phyloP scores from a whole-genome alignment of 257 asterid genomes.

The Cordia subcordata region DNA sequence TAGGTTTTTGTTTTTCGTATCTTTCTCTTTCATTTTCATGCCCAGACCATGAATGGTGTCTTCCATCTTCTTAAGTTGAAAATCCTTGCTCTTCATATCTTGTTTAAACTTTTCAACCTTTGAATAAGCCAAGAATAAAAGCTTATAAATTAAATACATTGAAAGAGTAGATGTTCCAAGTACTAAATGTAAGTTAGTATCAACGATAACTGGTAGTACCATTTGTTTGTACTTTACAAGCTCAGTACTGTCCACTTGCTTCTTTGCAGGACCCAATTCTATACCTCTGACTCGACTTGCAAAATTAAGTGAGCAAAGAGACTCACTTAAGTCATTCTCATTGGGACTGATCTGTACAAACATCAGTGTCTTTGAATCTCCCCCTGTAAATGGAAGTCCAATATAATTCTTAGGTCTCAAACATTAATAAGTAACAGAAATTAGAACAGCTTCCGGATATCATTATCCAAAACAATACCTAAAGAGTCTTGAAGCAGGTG shows the following conservation, averaged over 20 bases:
- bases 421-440: not conserved
- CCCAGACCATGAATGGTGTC: conserved; percentile 80
- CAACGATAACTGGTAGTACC: conserved; percentile 35
- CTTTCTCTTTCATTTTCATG: conserved; percentile 74
- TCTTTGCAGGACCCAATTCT: conserved; percentile 94
- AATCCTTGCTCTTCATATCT: conserved; percentile 75
- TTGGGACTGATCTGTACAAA: conserved; percentile 97
- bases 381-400: conserved; percentile 44
- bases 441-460: not conserved
- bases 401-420: not conserved
- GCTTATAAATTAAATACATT: not conserved
- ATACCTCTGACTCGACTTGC: conserved; percentile 96
- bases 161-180: not conserved
- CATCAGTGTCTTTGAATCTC: conserved; percentile 94
- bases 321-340: conserved; percentile 75
- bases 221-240: conserved; percentile 72
- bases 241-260: conserved; percentile 80
- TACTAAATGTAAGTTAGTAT: not conserved
- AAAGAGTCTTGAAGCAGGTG: conserved; percentile 98
- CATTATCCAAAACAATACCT: conserved; percentile 40
- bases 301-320: conserved; percentile 89
- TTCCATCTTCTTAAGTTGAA: conserved; percentile 78
- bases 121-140: not conserved
- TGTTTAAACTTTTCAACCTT: conserved; percentile 78
- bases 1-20: conserved; percentile 57